These are phyloP conservation scores for Leccinum fibrillosum DNA, from an alignment of 768 basidiomycete species.

Conservation along the genomic window DNA sequence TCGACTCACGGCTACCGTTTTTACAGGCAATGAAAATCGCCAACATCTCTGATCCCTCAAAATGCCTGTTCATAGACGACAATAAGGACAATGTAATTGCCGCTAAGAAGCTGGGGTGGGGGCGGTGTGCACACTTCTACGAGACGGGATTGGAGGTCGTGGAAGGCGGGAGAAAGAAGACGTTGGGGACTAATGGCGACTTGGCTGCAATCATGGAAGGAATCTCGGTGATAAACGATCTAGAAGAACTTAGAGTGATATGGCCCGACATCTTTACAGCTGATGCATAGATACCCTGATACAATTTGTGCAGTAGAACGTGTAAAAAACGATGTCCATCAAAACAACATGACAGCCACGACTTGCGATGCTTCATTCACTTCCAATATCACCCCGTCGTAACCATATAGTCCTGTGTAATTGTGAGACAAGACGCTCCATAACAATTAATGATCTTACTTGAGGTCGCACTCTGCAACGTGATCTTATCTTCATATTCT, in stretches of 20 bases:
- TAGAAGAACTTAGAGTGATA: conserved; percentile 65
- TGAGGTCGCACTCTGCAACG: conserved; percentile 63
- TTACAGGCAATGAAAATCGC: conserved; percentile 65
- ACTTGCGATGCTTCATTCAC: conserved; percentile 78
- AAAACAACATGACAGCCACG: conserved; percentile 69
- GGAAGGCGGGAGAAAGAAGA: conserved; percentile 58
- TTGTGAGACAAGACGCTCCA: not conserved
- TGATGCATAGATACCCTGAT: conserved; percentile 5
- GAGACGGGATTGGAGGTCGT: conserved; percentile 61
- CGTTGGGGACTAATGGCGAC: conserved; percentile 37
- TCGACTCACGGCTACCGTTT: not conserved
- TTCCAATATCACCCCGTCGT: conserved; percentile 79
- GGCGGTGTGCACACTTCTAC: conserved; percentile 70
- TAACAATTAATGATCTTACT: conserved; percentile 42
- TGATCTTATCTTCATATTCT: conserved; percentile 69
- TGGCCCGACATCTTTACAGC: conserved; percentile 70
- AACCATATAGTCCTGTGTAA: conserved; percentile 52
- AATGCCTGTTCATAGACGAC: conserved; percentile 81
- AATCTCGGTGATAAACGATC: conserved; percentile 48
- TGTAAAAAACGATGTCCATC: conserved; percentile 14
- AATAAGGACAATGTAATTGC: conserved; percentile 65
- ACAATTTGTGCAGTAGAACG: conserved; percentile 1
- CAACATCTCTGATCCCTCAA: conserved; percentile 57
- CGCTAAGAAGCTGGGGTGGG: conserved; percentile 68
- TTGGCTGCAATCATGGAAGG: conserved; percentile 38